A percentile compares a stretch with the other conserved stretches of the same genome.
These are phyloP conservation scores for Fonsecaea erecta DNA, from an alignment of 2,329 filamentous ascomycete species.

Conservation along the genomic window DNA sequence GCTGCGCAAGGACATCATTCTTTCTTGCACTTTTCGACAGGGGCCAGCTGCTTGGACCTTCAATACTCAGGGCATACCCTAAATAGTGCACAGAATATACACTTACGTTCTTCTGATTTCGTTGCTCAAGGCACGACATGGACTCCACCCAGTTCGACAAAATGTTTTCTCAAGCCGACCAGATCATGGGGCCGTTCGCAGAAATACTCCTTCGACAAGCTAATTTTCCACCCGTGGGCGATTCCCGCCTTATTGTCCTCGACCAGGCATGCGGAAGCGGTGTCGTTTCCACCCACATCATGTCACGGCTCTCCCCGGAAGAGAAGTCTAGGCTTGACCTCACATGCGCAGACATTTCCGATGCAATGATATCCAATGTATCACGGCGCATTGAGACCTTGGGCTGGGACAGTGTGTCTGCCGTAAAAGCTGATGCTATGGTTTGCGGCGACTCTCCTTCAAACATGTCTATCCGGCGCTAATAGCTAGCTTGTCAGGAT, in stretches of 20 bases:
- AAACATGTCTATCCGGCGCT: neutral
- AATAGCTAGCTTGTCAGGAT: slow-evolving; percentile 2
- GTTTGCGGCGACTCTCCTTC: neutral
- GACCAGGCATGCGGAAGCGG: slow-evolving; percentile 21
- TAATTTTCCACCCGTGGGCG: slow-evolving; percentile 3
- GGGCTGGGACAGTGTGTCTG: slow-evolving; percentile 13
- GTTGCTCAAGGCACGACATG: neutral
- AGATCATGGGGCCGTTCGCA: slow-evolving; percentile 19
- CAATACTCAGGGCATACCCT: neutral
- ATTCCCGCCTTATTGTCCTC: slow-evolving; percentile 11
- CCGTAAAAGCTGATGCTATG: slow-evolving; percentile 17
- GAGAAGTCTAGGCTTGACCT: slow-evolving; percentile 8
- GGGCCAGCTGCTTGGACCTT: neutral
- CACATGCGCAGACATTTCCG: slow-evolving; percentile 24
- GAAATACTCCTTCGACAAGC: slow-evolving; percentile 10
- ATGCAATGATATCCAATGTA: slow-evolving; percentile 8
- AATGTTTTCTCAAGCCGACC: slow-evolving; percentile 9
- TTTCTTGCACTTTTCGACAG: neutral
- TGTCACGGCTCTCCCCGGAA: slow-evolving; percentile 3
- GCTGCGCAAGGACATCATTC: neutral
- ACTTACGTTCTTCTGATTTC: neutral
- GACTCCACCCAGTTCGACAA: slow-evolving; percentile 12
- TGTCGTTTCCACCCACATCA: slow-evolving; percentile 11
- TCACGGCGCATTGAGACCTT: slow-evolving; percentile 1
- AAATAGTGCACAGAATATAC: neutral